phyloP scores from a whole-genome alignment of 345 rosid species.

The Eucalyptus urophylla region DNA sequence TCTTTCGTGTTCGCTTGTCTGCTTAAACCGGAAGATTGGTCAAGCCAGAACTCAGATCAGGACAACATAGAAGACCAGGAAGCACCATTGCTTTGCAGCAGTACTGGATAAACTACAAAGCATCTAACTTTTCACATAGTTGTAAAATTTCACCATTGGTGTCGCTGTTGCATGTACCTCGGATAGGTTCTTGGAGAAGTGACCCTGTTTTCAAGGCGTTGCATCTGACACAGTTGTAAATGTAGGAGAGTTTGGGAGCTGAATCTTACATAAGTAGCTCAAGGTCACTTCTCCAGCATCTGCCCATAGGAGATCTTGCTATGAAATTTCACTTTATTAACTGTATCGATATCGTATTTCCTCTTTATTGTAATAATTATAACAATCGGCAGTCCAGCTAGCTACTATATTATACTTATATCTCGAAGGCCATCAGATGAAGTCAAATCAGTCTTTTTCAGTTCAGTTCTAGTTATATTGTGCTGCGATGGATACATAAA shows the following conservation, averaged over 20 bases:
- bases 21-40: constrained; percentile 9
- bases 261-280: background rate
- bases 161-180: background rate
- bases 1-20: constrained; percentile 17
- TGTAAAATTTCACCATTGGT: background rate
- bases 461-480: background rate
- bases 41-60: background rate
- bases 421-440: background rate
- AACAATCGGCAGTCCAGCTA: background rate
- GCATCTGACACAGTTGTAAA: background rate
- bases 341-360: background rate
- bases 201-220: background rate
- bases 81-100: constrained; percentile 12
- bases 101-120: background rate
- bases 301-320: background rate
- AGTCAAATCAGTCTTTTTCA: background rate
- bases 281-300: background rate
- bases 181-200: background rate
- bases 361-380: background rate
- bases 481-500: background rate
- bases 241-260: background rate
- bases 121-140: background rate
- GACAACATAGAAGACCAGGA: constrained; percentile 9
- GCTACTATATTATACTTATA: background rate
- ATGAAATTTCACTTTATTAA: background rate